These are phyloP conservation scores for Quercus aquifolioides DNA, from an alignment of 306 rosid genomes.

Conservation along the genomic window DNA sequence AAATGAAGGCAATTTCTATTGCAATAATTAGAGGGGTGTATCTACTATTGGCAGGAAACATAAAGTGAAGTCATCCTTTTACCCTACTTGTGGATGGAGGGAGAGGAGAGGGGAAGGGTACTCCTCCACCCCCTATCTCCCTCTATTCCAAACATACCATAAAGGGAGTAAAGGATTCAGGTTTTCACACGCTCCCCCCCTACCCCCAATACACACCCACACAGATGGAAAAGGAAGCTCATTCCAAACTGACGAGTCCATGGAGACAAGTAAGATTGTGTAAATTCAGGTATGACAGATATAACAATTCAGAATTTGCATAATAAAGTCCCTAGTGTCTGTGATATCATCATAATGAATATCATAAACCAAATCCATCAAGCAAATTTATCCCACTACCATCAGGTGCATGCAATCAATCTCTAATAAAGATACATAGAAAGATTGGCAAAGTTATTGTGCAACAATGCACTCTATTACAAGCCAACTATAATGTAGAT, in stretches of 20 bases:
- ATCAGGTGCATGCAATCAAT: not conserved
- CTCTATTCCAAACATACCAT: not conserved
- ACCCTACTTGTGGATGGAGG: too few relatives aligned
- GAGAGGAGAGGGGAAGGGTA: too few relatives aligned
- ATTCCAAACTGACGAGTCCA: not conserved
- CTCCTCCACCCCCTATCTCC: too few relatives aligned
- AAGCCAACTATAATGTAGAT: too few relatives aligned
- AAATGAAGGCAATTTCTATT: not conserved
- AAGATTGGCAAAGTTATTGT: not conserved
- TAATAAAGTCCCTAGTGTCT: not conserved
- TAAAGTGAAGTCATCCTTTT: not conserved
- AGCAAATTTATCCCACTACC: not conserved
- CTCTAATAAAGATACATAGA: not conserved
- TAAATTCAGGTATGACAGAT: not conserved
- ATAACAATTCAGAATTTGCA: not conserved
- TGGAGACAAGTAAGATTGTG: not conserved
- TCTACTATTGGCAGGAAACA: not conserved
- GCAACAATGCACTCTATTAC: not conserved
- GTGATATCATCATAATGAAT: not conserved
- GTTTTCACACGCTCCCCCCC: not conserved
- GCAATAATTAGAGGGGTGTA: not conserved
- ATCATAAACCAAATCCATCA: not conserved
- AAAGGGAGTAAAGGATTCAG: not conserved
- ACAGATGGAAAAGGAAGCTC: not conserved
- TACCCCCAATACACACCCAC: not conserved